Evolutionary conservation across 495 filamentous ascomycete species (phyloP), one percentile per base, ranked within the genome.

Genomic region (Amphirosellinia nigrospora): DNA sequence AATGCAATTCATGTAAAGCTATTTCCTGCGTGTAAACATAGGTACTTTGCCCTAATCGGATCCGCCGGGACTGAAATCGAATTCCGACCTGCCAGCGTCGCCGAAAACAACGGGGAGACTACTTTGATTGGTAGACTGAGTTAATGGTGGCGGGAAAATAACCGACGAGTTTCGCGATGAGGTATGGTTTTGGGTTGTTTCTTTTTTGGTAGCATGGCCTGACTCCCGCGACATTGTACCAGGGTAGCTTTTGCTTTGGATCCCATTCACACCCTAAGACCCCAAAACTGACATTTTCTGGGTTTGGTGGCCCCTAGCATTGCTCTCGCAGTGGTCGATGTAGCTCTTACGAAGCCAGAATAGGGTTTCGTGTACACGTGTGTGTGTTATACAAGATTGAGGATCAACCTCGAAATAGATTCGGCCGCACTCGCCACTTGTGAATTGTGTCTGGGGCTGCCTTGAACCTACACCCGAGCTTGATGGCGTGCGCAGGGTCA

Each of bases 201-300:
- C 46, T 59, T 68, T 26, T 5, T n/a, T 11, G 39, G 45, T 0
- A 59, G 26, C 55, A 64, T 48, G 50, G 10, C 7, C n/a, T 26
- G 46, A 52, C 0, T 26, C 56, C 41, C 48, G 3, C 11, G 19
- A 19, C 62, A 28, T 50, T 76, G 74, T 26, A 13, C 15, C 5
- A 69, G 68, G 68, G 45, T 30, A 72, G 56, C 53, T 71, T 68
- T 41, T 72, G 50, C 28, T 70, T 66, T 4, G 60, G 28, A 36
- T 76, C 74, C 75, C 74, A 78, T 62, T 78, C 77, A 50, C 75
- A 79, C 16, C 70, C 70, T 30, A 79, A 53, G 16, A 79, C 66
- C 69, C 72, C 73, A 69, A 79, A 79, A 19, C 73, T 61, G 41
- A 79, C 77, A 10, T 56, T 66, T 28, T 77, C 71, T 7, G 77